Evolutionary conservation across 345 rosid species (phyloP), one percentile per base, ranked within the genome.

Genomic region (Turnera subulata): DNA sequence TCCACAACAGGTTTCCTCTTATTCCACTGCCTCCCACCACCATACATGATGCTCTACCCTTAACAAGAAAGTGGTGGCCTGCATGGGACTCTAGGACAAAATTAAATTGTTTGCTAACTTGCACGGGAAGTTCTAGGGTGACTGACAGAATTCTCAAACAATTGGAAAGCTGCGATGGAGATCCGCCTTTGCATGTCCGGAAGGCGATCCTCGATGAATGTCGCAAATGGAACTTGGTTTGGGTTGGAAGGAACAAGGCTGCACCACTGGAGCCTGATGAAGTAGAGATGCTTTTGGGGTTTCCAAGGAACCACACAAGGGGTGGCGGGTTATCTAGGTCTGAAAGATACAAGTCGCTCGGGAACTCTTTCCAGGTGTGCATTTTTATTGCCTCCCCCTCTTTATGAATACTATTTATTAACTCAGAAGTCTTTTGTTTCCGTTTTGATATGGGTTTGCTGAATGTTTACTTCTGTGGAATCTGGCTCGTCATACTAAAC

Each of bases 261-360:
- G 99, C 99, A 15, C 89, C 95, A 11, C 87, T 92, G 12, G 97
- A 89, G 52, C 83, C 91, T 10, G 97, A 93, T 63, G 99, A 93
- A 51, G 87, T 84, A 20, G 99, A 92, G 61, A 79, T 79, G 83
- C 89, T 93, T 56, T 46, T 93, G 46, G 97, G 99, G 0, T 93
- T 89, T 63, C 99, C 99, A 0, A 85, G 26, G 59, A 89, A 89
- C 53, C 99, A 92, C 75, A 92, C 97, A 0, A 78, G 99, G 59
- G 96, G 98, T 19, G 98, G 98, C n/a, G 96, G 98, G 23, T 80
- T 83, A 11, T 83, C 89, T 52, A 76, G 91, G 67, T 86, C 96
- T 0, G 96, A 86, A 6, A 76, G 98, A 59, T 83, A 79, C 55
- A 92, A 83, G 63, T 89, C 98, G 0, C 88, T 92, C 0, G 96